These are phyloP conservation scores for Carex pumila DNA, from an alignment of 176 grass and related monocot species.

Conservation along the genomic window DNA sequence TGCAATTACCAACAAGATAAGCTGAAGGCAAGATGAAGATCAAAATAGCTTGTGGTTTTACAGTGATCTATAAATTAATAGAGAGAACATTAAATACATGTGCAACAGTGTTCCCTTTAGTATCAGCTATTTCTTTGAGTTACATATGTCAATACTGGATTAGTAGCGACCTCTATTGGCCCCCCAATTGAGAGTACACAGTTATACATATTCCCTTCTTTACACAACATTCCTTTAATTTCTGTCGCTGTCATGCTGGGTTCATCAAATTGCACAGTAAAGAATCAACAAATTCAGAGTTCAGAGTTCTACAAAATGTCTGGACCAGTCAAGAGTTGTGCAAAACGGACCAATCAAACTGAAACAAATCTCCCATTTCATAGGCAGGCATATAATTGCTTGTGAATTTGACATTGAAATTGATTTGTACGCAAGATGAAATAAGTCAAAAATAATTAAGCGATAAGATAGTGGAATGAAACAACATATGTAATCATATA, in stretches of 20 bases:
- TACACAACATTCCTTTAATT: constrained; percentile 4
- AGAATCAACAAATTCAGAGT: background rate
- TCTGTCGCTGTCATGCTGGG: constrained; percentile 29
- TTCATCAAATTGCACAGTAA: background rate
- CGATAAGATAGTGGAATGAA: no score
- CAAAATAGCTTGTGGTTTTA: background rate
- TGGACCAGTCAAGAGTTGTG: no score
- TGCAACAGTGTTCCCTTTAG: constrained; percentile 45
- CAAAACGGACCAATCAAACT: no score
- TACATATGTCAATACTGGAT: constrained; percentile 30
- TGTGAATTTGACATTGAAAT: background rate
- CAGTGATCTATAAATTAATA: background rate
- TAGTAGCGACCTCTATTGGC: constrained; percentile 20
- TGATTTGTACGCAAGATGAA: background rate
- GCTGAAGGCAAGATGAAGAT: background rate
- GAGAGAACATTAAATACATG: constrained; percentile 23
- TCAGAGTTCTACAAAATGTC: background rate
- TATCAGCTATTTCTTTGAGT: constrained; percentile 37
- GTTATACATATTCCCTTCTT: constrained; percentile 11
- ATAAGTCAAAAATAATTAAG: background rate
- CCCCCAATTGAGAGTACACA: constrained; percentile 32
- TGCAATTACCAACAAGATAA: background rate
- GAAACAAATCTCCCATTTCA: background rate
- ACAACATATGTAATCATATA: background rate
- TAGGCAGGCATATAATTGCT: background rate